Evolutionary conservation across 352 stramenopile genomes (phyloP), one percentile per base, ranked within the genome.

Genomic region (Phytophthora syringae): DNA sequence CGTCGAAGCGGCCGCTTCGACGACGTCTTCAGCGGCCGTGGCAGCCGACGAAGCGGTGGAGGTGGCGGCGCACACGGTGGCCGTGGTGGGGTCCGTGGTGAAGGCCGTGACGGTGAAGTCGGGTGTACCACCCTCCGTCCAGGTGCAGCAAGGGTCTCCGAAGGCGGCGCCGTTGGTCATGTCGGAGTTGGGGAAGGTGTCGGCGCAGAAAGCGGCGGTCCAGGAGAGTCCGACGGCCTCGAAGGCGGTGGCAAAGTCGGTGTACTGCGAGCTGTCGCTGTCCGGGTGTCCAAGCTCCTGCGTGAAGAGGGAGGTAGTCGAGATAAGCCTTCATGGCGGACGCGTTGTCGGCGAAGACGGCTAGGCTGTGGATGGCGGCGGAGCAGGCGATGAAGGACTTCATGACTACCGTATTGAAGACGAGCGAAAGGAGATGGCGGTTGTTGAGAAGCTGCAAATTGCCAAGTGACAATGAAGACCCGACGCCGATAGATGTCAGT

Each of bases 181-280:
- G 13, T 4, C 18, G 2, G 55, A 25, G 6, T 32, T 44, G 3
- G 55, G 55, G 48, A 66, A 66, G 7, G 22, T 58, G 9, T 10
- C 51, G 3, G 5, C 20, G 21, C 59, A 67, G 39, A 67, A n/a
- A n/a, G n/a, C n/a, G n/a, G n/a, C n/a, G n/a, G n/a, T n/a, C n/a
- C n/a, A n/a, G n/a, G n/a, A n/a, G 53, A 54, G 36, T 2, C 51
- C 48, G 2, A 50, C 57, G 21, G 48, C 52, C n/a, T 40, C 52
- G 22, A 73, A 76, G 27, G 67, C 66, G n/a, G 56, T 73, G 15
- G 60, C 70, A 15, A 79, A 79, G 21, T 69, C 52, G 0, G 70
- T 79, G 57, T 67, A 67, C 48, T 70, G 11, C 0, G 50, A 60
- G 20, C 16, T 65, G 60, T 73, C 69, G 9, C 50, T 51, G 27